Conservation (phyloP, 257 asterid genomes). For the Nemophila menziesii region DNA sequence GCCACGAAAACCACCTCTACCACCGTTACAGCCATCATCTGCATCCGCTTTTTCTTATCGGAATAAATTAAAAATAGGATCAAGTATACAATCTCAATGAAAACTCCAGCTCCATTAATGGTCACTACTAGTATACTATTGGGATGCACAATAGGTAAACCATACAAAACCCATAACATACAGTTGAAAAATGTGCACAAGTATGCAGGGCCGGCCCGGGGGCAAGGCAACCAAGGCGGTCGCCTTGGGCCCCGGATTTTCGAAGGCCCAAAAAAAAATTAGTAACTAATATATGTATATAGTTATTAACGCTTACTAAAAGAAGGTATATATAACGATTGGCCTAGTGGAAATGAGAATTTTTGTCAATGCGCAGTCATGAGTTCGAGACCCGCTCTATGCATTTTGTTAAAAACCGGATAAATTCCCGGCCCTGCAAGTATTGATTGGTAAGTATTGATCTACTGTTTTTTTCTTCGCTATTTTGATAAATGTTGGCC, state of each 20-base stretch:
- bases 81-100: conserved; percentile 28
- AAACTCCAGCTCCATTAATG: conserved; percentile 46
- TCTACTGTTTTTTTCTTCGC: conserved; percentile 65
- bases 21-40: conserved; percentile 22
- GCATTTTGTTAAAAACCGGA: no score
- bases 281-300: no score
- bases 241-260: no score
- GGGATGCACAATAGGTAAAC: conserved; percentile 57
- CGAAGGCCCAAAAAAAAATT: no score
- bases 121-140: conserved; percentile 50
- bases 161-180: conserved; percentile 57
- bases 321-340: no score
- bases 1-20: conserved; percentile 40
- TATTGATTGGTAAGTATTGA: conserved; percentile 59
- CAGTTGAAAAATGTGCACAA: conserved; percentile 67
- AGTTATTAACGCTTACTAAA: no score
- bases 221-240: no score
- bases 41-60: conserved; percentile 36
- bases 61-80: conserved; percentile 35
- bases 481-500: conserved; percentile 62
- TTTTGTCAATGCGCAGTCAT: no score
- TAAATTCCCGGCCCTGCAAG: no score
- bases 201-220: no score
- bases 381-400: no score
- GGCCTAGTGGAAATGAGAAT: no score